Base-by-base conservation (phyloP, 2,329 filamentous ascomycete species). In the Sclerotinia minor region DNA sequence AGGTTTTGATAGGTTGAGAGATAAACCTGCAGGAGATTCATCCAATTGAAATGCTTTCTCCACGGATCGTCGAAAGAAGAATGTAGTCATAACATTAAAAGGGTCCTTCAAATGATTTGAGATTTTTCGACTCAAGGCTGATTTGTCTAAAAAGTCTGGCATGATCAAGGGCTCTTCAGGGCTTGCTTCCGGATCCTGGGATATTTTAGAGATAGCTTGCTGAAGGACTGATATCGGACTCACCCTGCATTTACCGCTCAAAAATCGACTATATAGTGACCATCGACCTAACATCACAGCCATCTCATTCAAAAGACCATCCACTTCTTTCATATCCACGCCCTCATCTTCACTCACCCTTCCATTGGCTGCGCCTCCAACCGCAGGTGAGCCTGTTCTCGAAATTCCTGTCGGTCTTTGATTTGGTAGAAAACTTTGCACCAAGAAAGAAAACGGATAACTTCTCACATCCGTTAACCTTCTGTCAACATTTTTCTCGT, bases 41-140 rank as follows among this genome's bases (percentile, higher is more conserved):
- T 99, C 95, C 57, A 99, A 83, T 78, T 99, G 94, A 79, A 99
- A 99, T 0, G 95, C 93, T 78, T 97, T 98, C 76, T 99, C 95
- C 2, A 99, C 94, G 0, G 94, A 97, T 60, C 95, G 87, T 8
- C 96, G 89, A 81, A 97, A 94, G 85, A 97, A 98, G 81, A 99
- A 99, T 1, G 90, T 95, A 2, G 92, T 93, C 89, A 99, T 94
- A 68, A 86, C 81, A 76, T 96, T 96, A 81, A 97, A 98, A 0
- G 95, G 92, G 2, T 85, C 85, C 15, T 89, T 84, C 1, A 99
- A 84, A 69, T 89, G 89, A 64, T 87, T 85, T 0, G 86, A 84
- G 5, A 97, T 85, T 77, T 98, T 98, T 71, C 86, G 88, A 73
- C 87, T 85, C 26, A 99, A 84, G 66, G 92, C 91, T 61, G 94